phyloP scores from a whole-genome alignment of 1,284 basidiomycete genomes.

The Ceratobasidium sp. region DNA sequence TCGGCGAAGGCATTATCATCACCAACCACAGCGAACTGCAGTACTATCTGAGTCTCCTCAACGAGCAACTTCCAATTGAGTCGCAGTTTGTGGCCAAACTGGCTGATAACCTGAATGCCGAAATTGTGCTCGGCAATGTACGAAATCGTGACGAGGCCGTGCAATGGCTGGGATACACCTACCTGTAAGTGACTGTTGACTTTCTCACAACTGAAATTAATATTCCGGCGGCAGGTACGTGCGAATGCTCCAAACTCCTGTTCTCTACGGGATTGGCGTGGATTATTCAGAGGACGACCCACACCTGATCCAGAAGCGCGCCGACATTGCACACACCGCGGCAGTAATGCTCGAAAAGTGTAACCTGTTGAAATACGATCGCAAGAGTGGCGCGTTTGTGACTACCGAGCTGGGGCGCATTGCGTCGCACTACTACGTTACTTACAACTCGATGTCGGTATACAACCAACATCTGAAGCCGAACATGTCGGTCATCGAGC shows the following conservation, averaged over 20 bases:
- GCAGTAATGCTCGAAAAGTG: conserved; percentile 95
- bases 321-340: conserved; percentile 94
- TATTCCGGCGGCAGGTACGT: conserved; percentile 69
- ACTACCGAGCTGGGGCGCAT: conserved; percentile 93
- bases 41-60: conserved; percentile 93
- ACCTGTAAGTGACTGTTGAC: conserved; percentile 68
- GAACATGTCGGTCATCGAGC: conserved; percentile 86
- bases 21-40: conserved; percentile 97
- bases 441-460: conserved; percentile 94
- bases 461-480: conserved; percentile 95
- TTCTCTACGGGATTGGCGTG: conserved; percentile 86
- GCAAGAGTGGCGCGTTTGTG: conserved; percentile 86
- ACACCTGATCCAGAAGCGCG: conserved; percentile 88
- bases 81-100: conserved; percentile 92
- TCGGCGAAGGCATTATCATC: conserved; percentile 98
- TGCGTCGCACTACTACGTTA: conserved; percentile 96
- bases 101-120: conserved; percentile 96
- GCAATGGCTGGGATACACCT: conserved; percentile 96
- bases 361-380: conserved; percentile 92
- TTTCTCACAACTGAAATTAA: not conserved
- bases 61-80: conserved; percentile 97
- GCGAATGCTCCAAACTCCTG: conserved; percentile 93
- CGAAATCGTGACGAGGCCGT: conserved; percentile 97
- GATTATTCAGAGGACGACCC: conserved; percentile 92
- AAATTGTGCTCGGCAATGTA: conserved; percentile 95